Base-by-base conservation (phyloP, 1,284 basidiomycete species). In the Fomes fomentarius region DNA sequence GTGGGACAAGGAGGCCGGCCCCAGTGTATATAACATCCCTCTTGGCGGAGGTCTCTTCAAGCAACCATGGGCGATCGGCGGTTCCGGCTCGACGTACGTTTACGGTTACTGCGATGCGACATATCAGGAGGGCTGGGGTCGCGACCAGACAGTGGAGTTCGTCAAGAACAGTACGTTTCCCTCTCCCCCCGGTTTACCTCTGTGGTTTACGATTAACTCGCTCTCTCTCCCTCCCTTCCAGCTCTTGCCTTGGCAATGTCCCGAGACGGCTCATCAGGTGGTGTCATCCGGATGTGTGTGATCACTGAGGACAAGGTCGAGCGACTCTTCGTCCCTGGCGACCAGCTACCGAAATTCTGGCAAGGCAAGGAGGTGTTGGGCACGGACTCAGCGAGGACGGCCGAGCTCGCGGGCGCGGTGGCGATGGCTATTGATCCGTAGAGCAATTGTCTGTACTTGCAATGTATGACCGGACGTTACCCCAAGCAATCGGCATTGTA, bases 31-130 rank as follows among this genome's bases (percentile, higher is more conserved):
- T 77, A 98, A 98, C 71, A 94, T 98, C 52, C 95, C 95, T 19
- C 80, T 98, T 17, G 95, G 95, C 39, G 95, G 95, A 52, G 95
- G 95, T 34, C 76, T 94, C 48, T 97, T 98, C 83, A 84, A 91
- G 62, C 94, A 96, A 68, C 94, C 95, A 10, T 98, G 95, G 95
- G 93, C 94, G 47, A 98, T 98, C 63, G 95, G 94, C 68, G 95
- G 94, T 30, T 97, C 94, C 51, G 97, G 97, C 14, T 98, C 95
- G 38, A 94, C 95, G 11, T 99, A 98, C 71, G 95, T 99, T 17
- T 99, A 99, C 69, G 97, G 96, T 44, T 99, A 97, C 76, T 99
- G 97, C 70, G 97, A 99, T 72, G 94, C 97, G 26, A 98, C 94
- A n/a, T 99, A 93, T 74, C 77, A 85, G 70, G 94, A 96, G 33